Conservation (phyloP, 1,284 basidiomycete genomes). For the Uromyces viciae-fabae region DNA sequence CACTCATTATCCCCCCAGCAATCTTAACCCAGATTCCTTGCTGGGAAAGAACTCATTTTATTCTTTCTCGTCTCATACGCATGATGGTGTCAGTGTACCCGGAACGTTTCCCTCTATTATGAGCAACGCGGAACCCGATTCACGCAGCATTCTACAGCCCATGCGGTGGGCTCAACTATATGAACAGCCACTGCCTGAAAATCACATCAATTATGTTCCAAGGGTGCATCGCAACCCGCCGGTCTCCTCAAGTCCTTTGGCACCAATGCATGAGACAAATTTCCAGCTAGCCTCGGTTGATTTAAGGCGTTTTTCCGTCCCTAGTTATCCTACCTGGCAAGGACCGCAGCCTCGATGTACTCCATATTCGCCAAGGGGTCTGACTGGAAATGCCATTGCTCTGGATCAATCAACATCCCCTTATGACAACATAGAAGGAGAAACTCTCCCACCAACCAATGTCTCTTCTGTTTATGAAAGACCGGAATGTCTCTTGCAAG, state of each 20-base stretch:
- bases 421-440: slow-evolving; percentile 16
- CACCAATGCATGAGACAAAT: background rate
- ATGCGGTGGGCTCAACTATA: slow-evolving; percentile 5
- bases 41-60: slow-evolving; percentile 10
- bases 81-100: background rate
- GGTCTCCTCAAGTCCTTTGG: background rate
- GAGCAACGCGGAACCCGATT: background rate
- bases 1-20: slow-evolving; percentile 6
- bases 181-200: slow-evolving; percentile 5
- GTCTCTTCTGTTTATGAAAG: background rate
- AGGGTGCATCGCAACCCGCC: background rate
- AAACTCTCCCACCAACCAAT: background rate
- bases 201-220: background rate
- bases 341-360: background rate
- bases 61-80: background rate
- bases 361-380: background rate
- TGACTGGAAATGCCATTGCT: background rate
- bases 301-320: slow-evolving; percentile 33
- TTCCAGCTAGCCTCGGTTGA: slow-evolving; percentile 7
- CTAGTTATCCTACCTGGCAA: slow-evolving; percentile 40
- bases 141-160: background rate
- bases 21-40: background rate
- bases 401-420: background rate
- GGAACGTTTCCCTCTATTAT: background rate
- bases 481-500: background rate